Evolutionary conservation across 1,284 basidiomycete genomes (phyloP), one percentile per base, ranked within the genome.

Genomic region (Termitomyces sp.): DNA sequence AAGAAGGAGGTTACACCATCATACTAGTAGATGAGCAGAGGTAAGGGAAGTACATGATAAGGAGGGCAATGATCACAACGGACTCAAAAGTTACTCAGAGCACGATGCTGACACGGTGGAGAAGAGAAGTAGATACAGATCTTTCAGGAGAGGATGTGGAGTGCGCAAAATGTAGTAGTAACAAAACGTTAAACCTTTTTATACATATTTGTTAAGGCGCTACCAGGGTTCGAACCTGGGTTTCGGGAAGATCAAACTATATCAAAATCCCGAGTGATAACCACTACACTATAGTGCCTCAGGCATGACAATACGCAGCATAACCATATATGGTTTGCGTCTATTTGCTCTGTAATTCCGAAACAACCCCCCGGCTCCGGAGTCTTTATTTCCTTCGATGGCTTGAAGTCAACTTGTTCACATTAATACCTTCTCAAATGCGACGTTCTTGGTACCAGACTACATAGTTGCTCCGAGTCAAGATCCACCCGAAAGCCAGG

Each of bases 231-330:
- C 53, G 56, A 58, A 58, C 56, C 56, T 58, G 56, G 56, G 56
- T 58, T 55, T 42, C 56, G 56, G 45, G 54, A 58, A 58, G 9
- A 34, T 30, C 1, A 24, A 0, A 1, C 13, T 0, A 24, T 24
- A 24, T 59, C 58, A 59, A 56, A 59, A 57, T 59, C 55, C 52
- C 55, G 58, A 56, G 58, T 59, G 58, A 59, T 57, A 59, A 57
- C 58, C 58, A 59, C 58, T 61, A 53, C 55, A 59, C 55, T 57
- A 59, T 59, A 59, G 55, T 40, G 47, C 58, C 58, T n/a, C n/a
- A n/a, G n/a, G n/a, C n/a, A n/a, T n/a, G n/a, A n/a, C n/a, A n/a
- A n/a, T n/a, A n/a, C n/a, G n/a, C n/a, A n/a, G n/a, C n/a, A n/a
- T n/a, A n/a, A n/a, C n/a, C n/a, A n/a, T n/a, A n/a, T n/a, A n/a